Evolutionary conservation across 2,329 filamentous ascomycete genomes (phyloP), one percentile per base, ranked within the genome.

Genomic region (Penicillium sclerotigenum): DNA sequence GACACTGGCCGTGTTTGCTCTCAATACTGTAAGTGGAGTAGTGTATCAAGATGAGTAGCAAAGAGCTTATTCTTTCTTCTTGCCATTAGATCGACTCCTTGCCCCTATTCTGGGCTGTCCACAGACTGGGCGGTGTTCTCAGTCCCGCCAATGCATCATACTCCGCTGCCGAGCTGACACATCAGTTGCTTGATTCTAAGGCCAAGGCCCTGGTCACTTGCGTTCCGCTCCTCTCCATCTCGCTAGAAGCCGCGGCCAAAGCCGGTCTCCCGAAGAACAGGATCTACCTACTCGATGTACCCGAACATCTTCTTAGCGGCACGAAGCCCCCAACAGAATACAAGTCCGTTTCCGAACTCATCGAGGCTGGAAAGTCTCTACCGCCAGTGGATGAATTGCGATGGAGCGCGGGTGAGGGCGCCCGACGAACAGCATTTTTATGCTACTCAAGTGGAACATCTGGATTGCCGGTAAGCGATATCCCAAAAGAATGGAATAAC

Each of bases 361-460:
- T 91, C 33, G 76, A 79, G 2, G 78, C 86, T 58, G 90, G 90
- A 6, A 71, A 69, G 53, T 67, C 67, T 8, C 63, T 76, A 4
- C 75, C 75, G 0, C 64, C 69, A 16, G 29, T 78, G 9, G 75
- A 78, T 50, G 70, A 66, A 16, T 53, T 77, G 54, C 71, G 69
- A 50, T 79, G 76, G 76, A 59, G 62, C 14, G 68, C 73, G 9
- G 76, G 75, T 6, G 75, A 79, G 52, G 75, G 69, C 24, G 67
- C 82, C 34, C 83, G 83, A 52, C 86, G 87, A 65, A 85, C 85
- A 6, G 87, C 90, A 0, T 93, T 89, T 68, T 78, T 95, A 42
- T 91, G 88, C 75, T 92, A 90, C 71, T 91, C 87, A 0, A 90
- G 86, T 69, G 89, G 89, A 20, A 93, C 89, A 1, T 91, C 88